Conservation (phyloP, 495 filamentous ascomycete species). For the Lophiostoma macrostomum region DNA sequence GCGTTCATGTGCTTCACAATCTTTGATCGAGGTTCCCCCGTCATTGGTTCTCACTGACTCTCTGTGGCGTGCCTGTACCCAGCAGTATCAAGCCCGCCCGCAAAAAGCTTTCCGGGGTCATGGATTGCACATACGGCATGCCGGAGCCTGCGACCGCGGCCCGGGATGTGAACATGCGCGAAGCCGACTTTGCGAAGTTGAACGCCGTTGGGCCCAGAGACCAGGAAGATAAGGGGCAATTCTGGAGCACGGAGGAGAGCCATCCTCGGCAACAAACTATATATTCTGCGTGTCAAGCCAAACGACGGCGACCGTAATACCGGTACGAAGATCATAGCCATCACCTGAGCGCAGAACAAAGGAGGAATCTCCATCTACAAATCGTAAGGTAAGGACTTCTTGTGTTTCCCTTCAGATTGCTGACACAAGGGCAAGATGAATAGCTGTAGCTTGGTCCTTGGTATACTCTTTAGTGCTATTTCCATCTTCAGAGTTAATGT, state of each 20-base stretch:
- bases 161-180: not conserved
- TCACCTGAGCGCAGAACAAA: slow-evolving; percentile 3
- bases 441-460: slow-evolving; percentile 4
- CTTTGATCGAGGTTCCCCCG: slow-evolving; percentile 1
- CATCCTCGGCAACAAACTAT: slow-evolving; percentile 5
- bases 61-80: slow-evolving; percentile 1
- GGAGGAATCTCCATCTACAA: slow-evolving; percentile 3
- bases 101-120: slow-evolving; percentile 2
- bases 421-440: slow-evolving; percentile 5
- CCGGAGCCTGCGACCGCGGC: slow-evolving; percentile 2
- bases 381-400: slow-evolving; percentile 3
- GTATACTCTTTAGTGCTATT: slow-evolving; percentile 5
- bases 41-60: slow-evolving; percentile 2
- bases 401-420: slow-evolving; percentile 2
- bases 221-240: not conserved
- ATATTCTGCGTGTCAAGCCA: slow-evolving; percentile 2
- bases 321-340: slow-evolving; percentile 4
- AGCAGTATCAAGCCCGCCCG: slow-evolving; percentile 4
- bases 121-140: slow-evolving; percentile 2
- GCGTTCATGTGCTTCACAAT: slow-evolving; percentile 2
- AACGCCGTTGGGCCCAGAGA: slow-evolving; percentile 3
- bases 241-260: slow-evolving; percentile 4
- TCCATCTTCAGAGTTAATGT: slow-evolving; percentile 4
- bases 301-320: slow-evolving; percentile 1
- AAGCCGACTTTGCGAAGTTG: slow-evolving; percentile 5